Conservation (phyloP, 2,329 filamentous ascomycete species). For the Rhinocladiella similis region DNA sequence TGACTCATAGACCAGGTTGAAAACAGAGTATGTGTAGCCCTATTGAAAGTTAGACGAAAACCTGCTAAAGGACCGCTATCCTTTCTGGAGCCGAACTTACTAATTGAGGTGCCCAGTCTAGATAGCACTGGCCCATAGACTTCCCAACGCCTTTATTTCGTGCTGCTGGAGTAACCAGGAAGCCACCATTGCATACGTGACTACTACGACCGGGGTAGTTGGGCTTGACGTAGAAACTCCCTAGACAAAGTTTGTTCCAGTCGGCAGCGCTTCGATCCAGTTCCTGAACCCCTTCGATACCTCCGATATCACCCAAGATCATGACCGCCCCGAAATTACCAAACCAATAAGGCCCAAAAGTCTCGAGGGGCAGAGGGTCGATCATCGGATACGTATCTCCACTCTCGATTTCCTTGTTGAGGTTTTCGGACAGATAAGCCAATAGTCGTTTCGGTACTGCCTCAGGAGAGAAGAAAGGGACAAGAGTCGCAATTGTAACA, state of each 20-base stretch:
- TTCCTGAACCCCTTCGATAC: conserved; percentile 53
- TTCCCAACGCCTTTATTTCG: conserved; percentile 74
- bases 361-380: conserved; percentile 69
- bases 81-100: conserved; percentile 36
- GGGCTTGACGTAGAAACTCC: conserved; percentile 91
- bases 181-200: conserved; percentile 78
- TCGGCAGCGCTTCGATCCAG: conserved; percentile 60
- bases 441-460: conserved; percentile 76
- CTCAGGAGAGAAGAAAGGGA: conserved; percentile 75
- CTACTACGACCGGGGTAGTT: conserved; percentile 90
- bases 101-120: conserved; percentile 72
- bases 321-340: conserved; percentile 87
- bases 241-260: conserved; percentile 79
- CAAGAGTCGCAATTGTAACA: conserved; percentile 77
- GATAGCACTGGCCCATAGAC: conserved; percentile 73
- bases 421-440: conserved; percentile 75
- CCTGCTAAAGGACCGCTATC: neutral
- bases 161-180: conserved; percentile 71
- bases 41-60: conserved; percentile 34
- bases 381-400: conserved; percentile 92
- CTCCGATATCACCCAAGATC: conserved; percentile 74
- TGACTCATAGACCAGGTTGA: conserved; percentile 92
- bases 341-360: conserved; percentile 85
- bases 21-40: conserved; percentile 89
- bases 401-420: conserved; percentile 88